Conservation (phyloP, 2,329 filamentous ascomycete genomes). For the Fusarium buxicola region DNA sequence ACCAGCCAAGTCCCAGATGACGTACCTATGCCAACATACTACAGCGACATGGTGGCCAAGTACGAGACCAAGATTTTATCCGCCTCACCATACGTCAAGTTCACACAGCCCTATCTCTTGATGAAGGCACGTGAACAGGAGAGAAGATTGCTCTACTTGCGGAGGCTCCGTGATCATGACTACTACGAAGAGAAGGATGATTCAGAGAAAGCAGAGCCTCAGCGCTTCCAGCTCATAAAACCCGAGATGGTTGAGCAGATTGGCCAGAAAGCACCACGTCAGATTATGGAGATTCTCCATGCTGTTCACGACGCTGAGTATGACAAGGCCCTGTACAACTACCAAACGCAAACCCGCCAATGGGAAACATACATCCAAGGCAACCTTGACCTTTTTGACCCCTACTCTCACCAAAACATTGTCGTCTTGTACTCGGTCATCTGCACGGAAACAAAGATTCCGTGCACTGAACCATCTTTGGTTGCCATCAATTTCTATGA, state of each 20-base stretch:
- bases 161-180: constrained; percentile 83
- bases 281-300: constrained; percentile 92
- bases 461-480: constrained; percentile 91
- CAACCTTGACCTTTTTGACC: constrained; percentile 90
- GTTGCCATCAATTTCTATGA: constrained; percentile 94
- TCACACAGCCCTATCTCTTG: constrained; percentile 91
- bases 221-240: constrained; percentile 89
- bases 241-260: constrained; percentile 95
- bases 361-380: constrained; percentile 96
- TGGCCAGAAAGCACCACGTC: constrained; percentile 81
- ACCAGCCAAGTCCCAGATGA: constrained; percentile 77
- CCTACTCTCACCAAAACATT: constrained; percentile 95
- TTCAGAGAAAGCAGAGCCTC: constrained; percentile 71
- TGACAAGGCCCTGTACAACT: constrained; percentile 92
- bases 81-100: constrained; percentile 95
- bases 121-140: constrained; percentile 95
- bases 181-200: constrained; percentile 66
- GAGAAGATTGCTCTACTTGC: constrained; percentile 82
- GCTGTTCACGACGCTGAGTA: constrained; percentile 98
- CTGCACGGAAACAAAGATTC: constrained; percentile 92
- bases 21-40: constrained; percentile 88
- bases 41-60: constrained; percentile 93
- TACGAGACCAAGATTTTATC: constrained; percentile 94
- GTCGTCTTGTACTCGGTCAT: constrained; percentile 94
- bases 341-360: constrained; percentile 91